phyloP scores from a whole-genome alignment of 495 filamentous ascomycete genomes.

The Cladorrhinum samala region DNA sequence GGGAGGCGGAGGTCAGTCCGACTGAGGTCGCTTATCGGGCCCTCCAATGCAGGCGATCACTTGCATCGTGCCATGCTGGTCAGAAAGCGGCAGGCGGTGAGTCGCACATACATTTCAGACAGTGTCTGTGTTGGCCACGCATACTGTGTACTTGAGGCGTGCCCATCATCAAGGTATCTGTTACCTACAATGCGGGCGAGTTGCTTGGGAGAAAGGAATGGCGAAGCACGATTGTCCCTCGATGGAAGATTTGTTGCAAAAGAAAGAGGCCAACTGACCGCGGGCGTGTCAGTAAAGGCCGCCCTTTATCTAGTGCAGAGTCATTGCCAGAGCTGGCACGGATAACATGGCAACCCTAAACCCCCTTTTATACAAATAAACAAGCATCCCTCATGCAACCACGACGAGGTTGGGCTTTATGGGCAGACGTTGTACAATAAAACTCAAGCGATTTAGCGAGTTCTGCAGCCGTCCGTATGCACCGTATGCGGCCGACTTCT shows the following conservation, averaged over 20 bases:
- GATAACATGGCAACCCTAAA: background rate
- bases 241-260: too few relatives aligned
- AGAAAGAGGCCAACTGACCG: too few relatives aligned
- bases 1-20: conserved; percentile 4
- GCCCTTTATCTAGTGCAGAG: background rate
- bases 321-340: background rate
- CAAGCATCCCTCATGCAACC: too few relatives aligned
- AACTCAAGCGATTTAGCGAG: too few relatives aligned
- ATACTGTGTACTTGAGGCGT: background rate
- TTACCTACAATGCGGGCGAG: too few relatives aligned
- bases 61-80: conserved; percentile 1
- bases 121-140: background rate
- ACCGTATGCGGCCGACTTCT: conserved; percentile 1
- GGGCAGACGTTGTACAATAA: too few relatives aligned
- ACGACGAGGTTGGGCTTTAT: too few relatives aligned
- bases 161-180: background rate
- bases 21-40: conserved; percentile 16
- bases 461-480: background rate
- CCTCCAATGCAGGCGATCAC: background rate
- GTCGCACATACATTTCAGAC: background rate
- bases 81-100: conserved; percentile 25
- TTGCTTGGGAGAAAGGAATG: too few relatives aligned
- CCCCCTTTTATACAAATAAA: too few relatives aligned
- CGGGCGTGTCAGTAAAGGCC: too few relatives aligned
- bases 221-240: too few relatives aligned